Conservation (phyloP, 139 green algal genomes). For the Raphidocelis subcapitata region DNA sequence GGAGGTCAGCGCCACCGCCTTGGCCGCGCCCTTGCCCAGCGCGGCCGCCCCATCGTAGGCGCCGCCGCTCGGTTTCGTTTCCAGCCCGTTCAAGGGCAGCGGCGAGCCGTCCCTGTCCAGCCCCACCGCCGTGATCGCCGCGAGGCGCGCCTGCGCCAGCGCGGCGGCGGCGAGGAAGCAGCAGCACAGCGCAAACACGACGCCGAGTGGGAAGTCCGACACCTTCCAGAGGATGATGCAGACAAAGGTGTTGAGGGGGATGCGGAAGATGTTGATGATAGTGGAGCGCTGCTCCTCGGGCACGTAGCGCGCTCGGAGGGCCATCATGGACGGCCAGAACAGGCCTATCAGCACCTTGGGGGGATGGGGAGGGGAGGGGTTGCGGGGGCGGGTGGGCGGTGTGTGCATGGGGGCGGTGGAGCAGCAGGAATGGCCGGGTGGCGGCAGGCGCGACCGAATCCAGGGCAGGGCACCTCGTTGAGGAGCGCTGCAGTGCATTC, state of each 20-base stretch:
- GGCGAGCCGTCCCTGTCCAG: background rate
- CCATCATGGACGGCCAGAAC: slow-evolving; percentile 99
- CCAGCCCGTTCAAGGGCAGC: background rate
- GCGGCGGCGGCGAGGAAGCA: slow-evolving; percentile 21
- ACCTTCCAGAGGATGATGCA: slow-evolving; percentile 82
- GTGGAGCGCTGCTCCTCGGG: slow-evolving; percentile 93
- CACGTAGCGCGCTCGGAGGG: slow-evolving; percentile 86
- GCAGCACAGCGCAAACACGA: slow-evolving; percentile 26
- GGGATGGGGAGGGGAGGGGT: background rate
- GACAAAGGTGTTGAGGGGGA: slow-evolving; percentile 97
- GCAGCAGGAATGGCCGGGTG: background rate
- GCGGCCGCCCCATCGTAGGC: no score
- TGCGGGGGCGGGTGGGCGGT: background rate
- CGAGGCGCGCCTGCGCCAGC: background rate
- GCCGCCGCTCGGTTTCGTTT: background rate
- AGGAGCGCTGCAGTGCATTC: no score
- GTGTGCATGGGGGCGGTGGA: background rate
- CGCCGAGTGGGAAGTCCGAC: slow-evolving; percentile 19
- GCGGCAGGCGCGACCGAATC: background rate
- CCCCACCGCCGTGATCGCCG: background rate
- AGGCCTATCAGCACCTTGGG: slow-evolving; percentile 52
- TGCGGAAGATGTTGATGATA: slow-evolving; percentile 98
- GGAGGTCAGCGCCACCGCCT: no score
- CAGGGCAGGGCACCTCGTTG: no score
- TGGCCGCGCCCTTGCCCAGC: no score